A percentile compares a stretch with the other conserved stretches of the same genome.
phyloP scores from a whole-genome alignment of 345 rosid species.

The Ceriops tagal region DNA sequence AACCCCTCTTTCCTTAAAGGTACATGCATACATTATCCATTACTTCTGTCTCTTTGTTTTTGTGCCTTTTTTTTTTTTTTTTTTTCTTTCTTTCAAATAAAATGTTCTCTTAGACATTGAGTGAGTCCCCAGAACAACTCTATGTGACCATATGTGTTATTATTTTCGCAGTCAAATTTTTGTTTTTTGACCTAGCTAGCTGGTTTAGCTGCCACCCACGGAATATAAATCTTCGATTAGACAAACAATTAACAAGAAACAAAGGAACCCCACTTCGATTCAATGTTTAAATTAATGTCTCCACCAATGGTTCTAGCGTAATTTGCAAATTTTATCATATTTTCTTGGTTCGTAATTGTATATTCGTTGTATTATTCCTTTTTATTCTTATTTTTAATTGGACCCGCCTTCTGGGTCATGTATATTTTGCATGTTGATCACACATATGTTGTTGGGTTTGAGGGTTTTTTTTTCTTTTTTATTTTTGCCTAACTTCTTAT shows the following conservation, averaged over 20 bases:
- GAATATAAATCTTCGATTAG: not conserved
- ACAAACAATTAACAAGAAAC: not conserved
- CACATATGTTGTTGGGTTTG: slow-evolving; percentile 7
- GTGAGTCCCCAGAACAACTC: too few species aligned
- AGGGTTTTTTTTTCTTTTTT: not conserved
- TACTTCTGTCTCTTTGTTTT: not conserved
- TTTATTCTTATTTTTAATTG: slow-evolving; percentile 5
- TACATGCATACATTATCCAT: not conserved
- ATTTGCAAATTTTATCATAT: not conserved
- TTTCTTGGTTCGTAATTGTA: not conserved
- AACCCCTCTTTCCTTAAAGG: not conserved
- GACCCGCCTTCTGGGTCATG: slow-evolving; percentile 15
- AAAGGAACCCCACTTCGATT: slow-evolving; percentile 3
- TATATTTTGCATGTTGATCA: slow-evolving; percentile 6
- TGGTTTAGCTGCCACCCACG: not conserved
- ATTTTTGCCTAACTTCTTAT: too few species aligned
- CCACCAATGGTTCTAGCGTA: not conserved
- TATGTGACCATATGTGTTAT: too few species aligned
- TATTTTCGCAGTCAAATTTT: too few species aligned
- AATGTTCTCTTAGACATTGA: too few species aligned
- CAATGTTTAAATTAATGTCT: not conserved
- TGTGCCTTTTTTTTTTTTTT: not conserved
- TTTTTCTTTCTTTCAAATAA: not conserved
- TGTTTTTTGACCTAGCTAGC: not conserved
- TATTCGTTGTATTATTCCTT: not conserved